Evolutionary conservation across 2,329 filamentous ascomycete species (phyloP), one percentile per base, ranked within the genome.

Genomic region (Akanthomyces uredinophilus): DNA sequence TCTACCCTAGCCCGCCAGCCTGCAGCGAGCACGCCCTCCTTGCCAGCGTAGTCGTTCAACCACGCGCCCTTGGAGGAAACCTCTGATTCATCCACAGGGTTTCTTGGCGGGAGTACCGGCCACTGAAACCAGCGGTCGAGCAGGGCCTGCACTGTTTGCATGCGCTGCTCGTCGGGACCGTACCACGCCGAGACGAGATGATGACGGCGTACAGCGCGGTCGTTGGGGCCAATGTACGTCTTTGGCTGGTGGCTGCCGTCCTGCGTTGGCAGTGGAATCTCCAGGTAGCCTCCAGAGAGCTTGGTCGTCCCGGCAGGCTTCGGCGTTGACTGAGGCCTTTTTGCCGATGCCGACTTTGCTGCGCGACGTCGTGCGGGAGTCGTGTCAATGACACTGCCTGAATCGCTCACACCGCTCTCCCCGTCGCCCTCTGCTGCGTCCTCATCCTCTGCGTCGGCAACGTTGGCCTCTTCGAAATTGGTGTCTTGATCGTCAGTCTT

Each of bases 111-210:
- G 51, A 81, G 66, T 10, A 79, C 72, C 4, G 74, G 72, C 68
- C 72, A 77, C 50, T 70, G 66, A 29, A 70, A 69, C 77, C 78
- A 81, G n/a, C 74, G 75, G 52, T 74, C 72, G 35, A 79, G 67
- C 67, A 80, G 68, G 32, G 69, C 70, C 68, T 75, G 72, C 29
- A 73, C 70, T 51, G 73, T 70, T 43, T 68, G 70, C 61, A 80
- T 68, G 8, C 71, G 68, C 8, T 71, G 67, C 32, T 69, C 68
- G 27, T 74, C 72, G 0, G 78, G 74, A 1, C 79, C 78, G 65
- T 79, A 81, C 73, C 79, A 76, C 37, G 74, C 69, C 29, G 74
- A 71, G 11, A 79, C 64, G 7, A 76, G 70, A 2, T 70, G 66
- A 7, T 71, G 69, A 20, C 72, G 71, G 43, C 74, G 72, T 16